Base-by-base conservation (phyloP, 2,329 filamentous ascomycete species). In the Fusarium pseudoanthophilum region DNA sequence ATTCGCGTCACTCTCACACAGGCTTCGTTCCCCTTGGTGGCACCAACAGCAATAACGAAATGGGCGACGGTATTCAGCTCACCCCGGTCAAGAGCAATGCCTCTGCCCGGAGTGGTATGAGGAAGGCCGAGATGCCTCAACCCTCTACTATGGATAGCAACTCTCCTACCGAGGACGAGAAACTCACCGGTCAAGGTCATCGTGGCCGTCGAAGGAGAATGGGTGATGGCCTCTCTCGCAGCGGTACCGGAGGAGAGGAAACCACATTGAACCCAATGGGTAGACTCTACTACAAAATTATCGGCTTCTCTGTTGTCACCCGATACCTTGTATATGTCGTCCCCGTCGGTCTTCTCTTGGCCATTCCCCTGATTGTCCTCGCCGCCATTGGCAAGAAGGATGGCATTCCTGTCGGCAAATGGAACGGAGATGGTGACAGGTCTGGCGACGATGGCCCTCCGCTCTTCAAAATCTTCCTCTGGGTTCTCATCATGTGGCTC, bases 401-500 rank as follows among this genome's bases (percentile, higher is more conserved):
- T 26, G 65, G 67, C 9, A 42, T 75, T 40, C 52, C 59, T 28
- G 62, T 78, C 7, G 76, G 76, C 11, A 53, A 34, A 48, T 64
- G 53, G 55, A 64, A 30, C 28, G 16, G 64, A 43, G 57, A 56
- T 28, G 63, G 45, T 9, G 59, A 56, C 28, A 59, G 45, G 24
- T 49, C 32, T 20, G 63, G 53, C 37, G 74, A 52, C 42, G 75
- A 75, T 18, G 87, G 86, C 3, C 85, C 88, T 14, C 83, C 85
- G 9, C 84, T 92, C 15, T 89, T 91, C 76, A 81, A 87, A 55
- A 84, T 93, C 53, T 92, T 92, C 76, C 83, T 92, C 53, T 92
- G 91, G 92, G 87, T 93, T 74, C 89, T 92, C 78, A 85, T 92
- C 58, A 85, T 91, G 40, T 93, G 92, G 92, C 81, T 91, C 43